Percentiles rank a stretch among this genome's conserved stretches.
phyloP scores from a whole-genome alignment of 1,284 basidiomycete species.

The Pseudozyma sp. region DNA sequence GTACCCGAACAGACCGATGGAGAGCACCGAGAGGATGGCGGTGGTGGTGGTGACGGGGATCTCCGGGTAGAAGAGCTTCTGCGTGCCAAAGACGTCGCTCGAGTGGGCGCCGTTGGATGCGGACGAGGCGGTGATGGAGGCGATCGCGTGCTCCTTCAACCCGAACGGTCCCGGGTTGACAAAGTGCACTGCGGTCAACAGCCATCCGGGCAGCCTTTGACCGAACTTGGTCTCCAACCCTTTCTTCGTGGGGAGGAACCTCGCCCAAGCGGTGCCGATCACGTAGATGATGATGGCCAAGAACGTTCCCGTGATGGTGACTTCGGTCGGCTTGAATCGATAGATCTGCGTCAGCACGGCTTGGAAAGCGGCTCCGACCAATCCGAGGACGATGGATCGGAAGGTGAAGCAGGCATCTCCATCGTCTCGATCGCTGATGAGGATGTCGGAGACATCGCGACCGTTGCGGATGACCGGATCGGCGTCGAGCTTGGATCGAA shows the following conservation, averaged over 20 bases:
- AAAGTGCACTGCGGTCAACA: slow-evolving; percentile 71
- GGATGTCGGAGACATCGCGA: slow-evolving; percentile 75
- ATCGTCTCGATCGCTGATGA: slow-evolving; percentile 76
- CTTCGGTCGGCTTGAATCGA: slow-evolving; percentile 75
- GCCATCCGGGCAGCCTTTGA: slow-evolving; percentile 63
- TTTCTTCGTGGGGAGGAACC: slow-evolving; percentile 59
- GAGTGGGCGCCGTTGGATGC: slow-evolving; percentile 19
- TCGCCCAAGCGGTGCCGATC: slow-evolving; percentile 73
- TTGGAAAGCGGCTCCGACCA: slow-evolving; percentile 74
- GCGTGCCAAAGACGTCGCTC: slow-evolving; percentile 30
- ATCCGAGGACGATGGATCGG: slow-evolving; percentile 74
- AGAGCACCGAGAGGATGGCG: slow-evolving; percentile 76
- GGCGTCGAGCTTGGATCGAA: neutral
- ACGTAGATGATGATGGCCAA: slow-evolving; percentile 75
- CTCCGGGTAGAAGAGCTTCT: slow-evolving; percentile 46
- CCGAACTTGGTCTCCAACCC: slow-evolving; percentile 62
- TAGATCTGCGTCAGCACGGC: slow-evolving; percentile 71
- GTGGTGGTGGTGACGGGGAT: slow-evolving; percentile 68
- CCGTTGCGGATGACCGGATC: slow-evolving; percentile 29
- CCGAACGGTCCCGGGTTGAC: slow-evolving; percentile 75
- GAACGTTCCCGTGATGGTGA: slow-evolving; percentile 74
- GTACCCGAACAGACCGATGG: slow-evolving; percentile 77
- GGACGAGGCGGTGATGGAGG: slow-evolving; percentile 75
- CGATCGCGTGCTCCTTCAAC: slow-evolving; percentile 76
- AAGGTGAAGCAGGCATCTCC: slow-evolving; percentile 75